Conservation (phyloP, 2,329 filamentous ascomycete species). For the Grosmannia clavigera region DNA sequence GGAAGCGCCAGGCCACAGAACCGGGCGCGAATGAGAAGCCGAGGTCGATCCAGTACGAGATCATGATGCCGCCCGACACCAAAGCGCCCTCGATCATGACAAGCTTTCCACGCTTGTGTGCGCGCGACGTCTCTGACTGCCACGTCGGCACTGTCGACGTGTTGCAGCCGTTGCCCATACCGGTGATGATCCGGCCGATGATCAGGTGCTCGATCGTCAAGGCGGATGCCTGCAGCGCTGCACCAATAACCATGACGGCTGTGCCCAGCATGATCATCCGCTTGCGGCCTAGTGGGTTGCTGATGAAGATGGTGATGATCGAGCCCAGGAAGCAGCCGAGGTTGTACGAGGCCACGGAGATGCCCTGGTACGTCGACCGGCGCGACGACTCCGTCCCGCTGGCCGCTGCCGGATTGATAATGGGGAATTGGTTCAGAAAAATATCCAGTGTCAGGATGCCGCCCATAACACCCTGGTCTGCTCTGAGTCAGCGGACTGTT, state of each 20-base stretch:
- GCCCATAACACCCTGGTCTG: constrained; percentile 66
- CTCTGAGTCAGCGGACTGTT: not conserved
- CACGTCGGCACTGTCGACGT: constrained; percentile 40
- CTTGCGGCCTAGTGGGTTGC: constrained; percentile 28
- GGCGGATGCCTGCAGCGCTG: constrained; percentile 26
- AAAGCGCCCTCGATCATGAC: constrained; percentile 49
- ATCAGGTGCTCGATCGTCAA: constrained; percentile 29
- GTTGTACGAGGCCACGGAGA: constrained; percentile 23
- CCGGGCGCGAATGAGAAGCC: constrained; percentile 40
- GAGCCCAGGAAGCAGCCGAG: constrained; percentile 20
- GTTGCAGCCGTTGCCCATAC: constrained; percentile 28
- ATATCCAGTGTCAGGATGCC: constrained; percentile 57
- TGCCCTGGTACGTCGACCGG: constrained; percentile 37
- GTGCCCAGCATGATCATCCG: constrained; percentile 28
- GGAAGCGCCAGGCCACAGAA: constrained; percentile 46
- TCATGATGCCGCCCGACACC: constrained; percentile 43
- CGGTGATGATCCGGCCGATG: constrained; percentile 31
- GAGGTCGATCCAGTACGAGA: constrained; percentile 49
- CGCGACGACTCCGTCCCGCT: constrained; percentile 20
- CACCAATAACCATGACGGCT: constrained; percentile 29
- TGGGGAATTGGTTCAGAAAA: constrained; percentile 43
- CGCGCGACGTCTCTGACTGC: constrained; percentile 46
- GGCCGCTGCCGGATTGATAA: constrained; percentile 33
- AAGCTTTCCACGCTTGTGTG: constrained; percentile 45
- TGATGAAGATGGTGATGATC: constrained; percentile 20